Evolutionary conservation across 371 early-diverging fungal genomes (phyloP).

Genomic region (Mucor indicus): DNA sequence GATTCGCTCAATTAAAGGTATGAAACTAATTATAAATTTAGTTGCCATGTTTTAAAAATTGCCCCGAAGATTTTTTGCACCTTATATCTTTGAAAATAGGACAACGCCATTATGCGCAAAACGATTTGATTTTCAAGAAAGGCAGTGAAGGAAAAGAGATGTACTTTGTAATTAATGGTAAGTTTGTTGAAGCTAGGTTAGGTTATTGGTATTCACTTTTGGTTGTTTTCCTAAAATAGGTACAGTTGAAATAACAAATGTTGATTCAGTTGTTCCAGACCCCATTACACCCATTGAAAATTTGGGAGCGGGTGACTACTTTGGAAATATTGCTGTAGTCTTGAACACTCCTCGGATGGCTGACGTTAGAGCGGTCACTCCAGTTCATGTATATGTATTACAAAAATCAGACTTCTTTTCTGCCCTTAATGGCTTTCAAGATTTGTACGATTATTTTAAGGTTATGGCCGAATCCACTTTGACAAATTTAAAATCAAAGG

Average conservation of each 20-base stretch:
- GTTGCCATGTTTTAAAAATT: conserved; percentile 52
- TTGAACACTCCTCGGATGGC: conserved; percentile 80
- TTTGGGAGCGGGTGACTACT: conserved; percentile 56
- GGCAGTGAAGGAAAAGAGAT: conserved; percentile 76
- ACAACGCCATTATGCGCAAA: conserved; percentile 49
- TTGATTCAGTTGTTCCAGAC: conserved; percentile 2
- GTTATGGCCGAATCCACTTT: conserved; percentile 25
- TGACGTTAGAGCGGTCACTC: conserved; percentile 64
- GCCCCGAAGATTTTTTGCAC: conserved; percentile 54
- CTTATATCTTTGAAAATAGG: conserved; percentile 47
- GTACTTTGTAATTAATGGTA: conserved; percentile 82
- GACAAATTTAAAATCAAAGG: conserved; percentile 20
- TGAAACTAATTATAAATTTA: conserved; percentile 17
- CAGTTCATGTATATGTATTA: conserved; percentile 51
- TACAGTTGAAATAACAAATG: conserved; percentile 30
- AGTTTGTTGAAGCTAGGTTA: too few relatives aligned
- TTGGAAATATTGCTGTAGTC: conserved; percentile 79
- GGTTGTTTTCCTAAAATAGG: too few relatives aligned
- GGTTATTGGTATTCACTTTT: too few relatives aligned
- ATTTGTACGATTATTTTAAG: conserved; percentile 25
- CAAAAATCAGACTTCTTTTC: conserved; percentile 41
- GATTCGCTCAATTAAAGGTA: too few relatives aligned
- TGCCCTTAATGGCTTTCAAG: conserved; percentile 47
- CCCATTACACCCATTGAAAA: conserved; percentile 16
- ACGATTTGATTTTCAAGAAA: conserved; percentile 50